A percentile compares a stretch with the other conserved stretches of the same genome.
phyloP scores from a whole-genome alignment of 192 early-diverging fungal genomes.

The Entomortierella lignicola region DNA sequence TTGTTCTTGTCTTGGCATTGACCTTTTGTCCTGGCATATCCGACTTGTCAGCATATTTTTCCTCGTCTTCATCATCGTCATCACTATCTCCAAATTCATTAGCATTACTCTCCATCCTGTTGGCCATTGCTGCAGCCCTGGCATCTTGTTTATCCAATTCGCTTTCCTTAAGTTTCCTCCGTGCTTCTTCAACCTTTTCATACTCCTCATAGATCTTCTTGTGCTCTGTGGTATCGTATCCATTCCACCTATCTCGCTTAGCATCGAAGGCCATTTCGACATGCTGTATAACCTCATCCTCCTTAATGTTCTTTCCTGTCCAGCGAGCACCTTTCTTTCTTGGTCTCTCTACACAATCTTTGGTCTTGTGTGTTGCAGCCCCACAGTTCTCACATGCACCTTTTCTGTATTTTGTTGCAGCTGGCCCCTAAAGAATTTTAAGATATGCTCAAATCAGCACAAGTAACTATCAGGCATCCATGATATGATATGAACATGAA shows the following conservation, averaged over 20 bases:
- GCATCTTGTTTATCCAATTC: constrained; percentile 77
- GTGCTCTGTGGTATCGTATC: constrained; percentile 93
- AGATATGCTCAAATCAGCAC: not conserved
- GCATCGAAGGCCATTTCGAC: constrained; percentile 90
- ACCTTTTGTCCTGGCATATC: constrained; percentile 89
- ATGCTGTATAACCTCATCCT: constrained; percentile 87
- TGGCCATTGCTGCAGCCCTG: constrained; percentile 62
- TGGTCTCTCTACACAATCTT: constrained; percentile 94
- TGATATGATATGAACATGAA: not conserved
- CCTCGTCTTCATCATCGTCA: constrained; percentile 88
- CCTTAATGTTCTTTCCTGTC: constrained; percentile 77
- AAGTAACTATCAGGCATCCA: not conserved
- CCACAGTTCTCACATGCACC: constrained; percentile 99
- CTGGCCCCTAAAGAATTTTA: constrained; percentile 63
- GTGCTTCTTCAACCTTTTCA: constrained; percentile 90
- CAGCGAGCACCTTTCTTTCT: constrained; percentile 90
- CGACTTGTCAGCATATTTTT: constrained; percentile 87
- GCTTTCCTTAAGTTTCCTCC: constrained; percentile 80
- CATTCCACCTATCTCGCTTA: constrained; percentile 98
- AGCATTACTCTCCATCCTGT: constrained; percentile 60
- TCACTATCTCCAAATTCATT: constrained; percentile 72
- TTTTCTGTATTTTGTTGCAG: constrained; percentile 91
- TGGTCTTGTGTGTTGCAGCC: constrained; percentile 93
- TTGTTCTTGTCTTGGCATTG: constrained; percentile 91
- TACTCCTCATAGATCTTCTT: constrained; percentile 87